Conservation (phyloP, 192 early-diverging fungal species). For the Coemansia sp. region DNA sequence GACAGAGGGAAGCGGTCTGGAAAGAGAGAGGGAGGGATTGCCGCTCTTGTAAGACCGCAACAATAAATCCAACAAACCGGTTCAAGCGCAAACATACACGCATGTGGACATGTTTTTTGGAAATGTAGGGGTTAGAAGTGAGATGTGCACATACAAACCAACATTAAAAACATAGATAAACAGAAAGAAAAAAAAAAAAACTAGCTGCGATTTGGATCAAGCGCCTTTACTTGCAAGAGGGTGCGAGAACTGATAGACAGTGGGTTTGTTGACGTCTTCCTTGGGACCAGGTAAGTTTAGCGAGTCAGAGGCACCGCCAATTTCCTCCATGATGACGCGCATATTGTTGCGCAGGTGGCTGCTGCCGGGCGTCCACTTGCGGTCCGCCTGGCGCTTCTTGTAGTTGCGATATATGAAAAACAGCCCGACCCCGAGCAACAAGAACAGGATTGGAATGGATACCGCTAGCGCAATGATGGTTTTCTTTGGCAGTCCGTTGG, state of each 20-base stretch:
- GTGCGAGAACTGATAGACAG: not conserved
- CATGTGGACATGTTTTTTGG: not conserved
- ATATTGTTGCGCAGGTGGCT: slow-evolving; percentile 10
- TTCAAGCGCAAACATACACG: not conserved
- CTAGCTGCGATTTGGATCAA: not conserved
- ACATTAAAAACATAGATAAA: not conserved
- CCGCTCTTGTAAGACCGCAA: not conserved
- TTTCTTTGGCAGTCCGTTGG: slow-evolving; percentile 18
- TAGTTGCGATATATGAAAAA: slow-evolving; percentile 29
- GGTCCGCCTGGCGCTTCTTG: slow-evolving; percentile 21
- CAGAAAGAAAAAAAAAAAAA: not conserved
- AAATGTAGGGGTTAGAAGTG: not conserved
- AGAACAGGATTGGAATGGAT: slow-evolving; percentile 19
- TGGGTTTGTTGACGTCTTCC: not conserved
- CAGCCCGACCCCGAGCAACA: slow-evolving; percentile 21
- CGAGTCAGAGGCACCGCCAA: not conserved
- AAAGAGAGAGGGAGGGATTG: not conserved
- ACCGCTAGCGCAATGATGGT: slow-evolving; percentile 19
- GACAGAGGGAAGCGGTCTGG: not conserved
- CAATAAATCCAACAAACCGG: not conserved
- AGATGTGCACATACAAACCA: not conserved
- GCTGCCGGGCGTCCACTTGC: slow-evolving; percentile 6
- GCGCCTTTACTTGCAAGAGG: not conserved
- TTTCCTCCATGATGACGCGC: slow-evolving; percentile 12
- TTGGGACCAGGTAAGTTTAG: slow-evolving; percentile 1